Conservation (phyloP, 306 rosid species). For the Dryas drummondii region DNA sequence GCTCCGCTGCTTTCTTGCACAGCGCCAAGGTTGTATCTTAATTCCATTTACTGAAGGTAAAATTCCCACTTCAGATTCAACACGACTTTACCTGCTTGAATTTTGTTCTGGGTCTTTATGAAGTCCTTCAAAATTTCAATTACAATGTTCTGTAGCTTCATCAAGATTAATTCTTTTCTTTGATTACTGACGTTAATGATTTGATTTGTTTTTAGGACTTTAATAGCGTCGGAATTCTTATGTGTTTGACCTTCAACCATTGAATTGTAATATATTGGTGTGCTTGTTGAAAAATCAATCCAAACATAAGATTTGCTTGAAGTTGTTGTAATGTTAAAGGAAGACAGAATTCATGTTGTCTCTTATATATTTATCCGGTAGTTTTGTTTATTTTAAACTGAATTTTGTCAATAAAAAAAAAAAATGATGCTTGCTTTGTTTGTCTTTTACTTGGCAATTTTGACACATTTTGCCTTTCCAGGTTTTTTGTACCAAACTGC, state of each 20-base stretch:
- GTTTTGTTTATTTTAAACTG: too few relatives aligned
- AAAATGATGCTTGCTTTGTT: neutral
- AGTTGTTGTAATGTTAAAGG: too few relatives aligned
- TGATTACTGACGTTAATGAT: neutral
- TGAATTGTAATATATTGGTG: too few relatives aligned
- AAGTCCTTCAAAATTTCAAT: neutral
- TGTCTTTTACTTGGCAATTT: neutral
- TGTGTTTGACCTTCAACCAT: too few relatives aligned
- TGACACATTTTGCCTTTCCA: neutral
- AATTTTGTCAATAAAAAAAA: too few relatives aligned
- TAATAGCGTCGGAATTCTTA: too few relatives aligned
- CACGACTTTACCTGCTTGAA: neutral
- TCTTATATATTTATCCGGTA: too few relatives aligned
- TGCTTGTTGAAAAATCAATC: too few relatives aligned
- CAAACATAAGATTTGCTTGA: too few relatives aligned
- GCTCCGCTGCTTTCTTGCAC: conserved; percentile 62
- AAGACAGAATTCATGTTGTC: too few relatives aligned
- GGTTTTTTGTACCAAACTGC: neutral
- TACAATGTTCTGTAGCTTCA: neutral
- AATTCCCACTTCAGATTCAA: neutral
- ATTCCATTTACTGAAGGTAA: conserved; percentile 20
- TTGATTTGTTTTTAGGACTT: neutral
- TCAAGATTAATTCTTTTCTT: neutral
- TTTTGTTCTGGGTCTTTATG: neutral
- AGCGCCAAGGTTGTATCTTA: conserved; percentile 49